Base-by-base conservation (phyloP, 2,329 filamentous ascomycete species). In the Fonsecaea pugnacius region DNA sequence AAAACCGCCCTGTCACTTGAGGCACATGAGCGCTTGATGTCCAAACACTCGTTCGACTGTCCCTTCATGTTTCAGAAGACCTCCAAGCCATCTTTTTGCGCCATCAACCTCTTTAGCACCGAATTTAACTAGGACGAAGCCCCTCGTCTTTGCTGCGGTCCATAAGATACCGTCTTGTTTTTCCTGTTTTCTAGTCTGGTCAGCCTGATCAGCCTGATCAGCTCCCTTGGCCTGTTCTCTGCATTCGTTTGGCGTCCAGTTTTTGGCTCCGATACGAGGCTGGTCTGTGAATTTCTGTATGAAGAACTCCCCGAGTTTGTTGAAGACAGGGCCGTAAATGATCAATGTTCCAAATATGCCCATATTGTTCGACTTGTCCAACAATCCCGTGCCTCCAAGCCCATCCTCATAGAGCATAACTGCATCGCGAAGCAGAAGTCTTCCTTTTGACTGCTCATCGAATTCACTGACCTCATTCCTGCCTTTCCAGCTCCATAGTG, bases 91-190 rank as follows among this genome's bases (percentile, higher is more conserved):
- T 53, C 85, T 79, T 69, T 91, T 86, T 3, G 89, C 92, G 30
- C 89, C 89, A 75, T 98, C 92, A 27, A 96, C 89, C 51, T 89
- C 89, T 60, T 83, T 84, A 1, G 93, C 91, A 1, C 91, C 92
- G 75, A 98, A 96, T 76, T 98, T 98, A 70, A 98, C 89, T 30
- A 97, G 84, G 3, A 95, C 89, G 73, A 94, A 96, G 3, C 91
- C 89, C 59, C 92, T 84, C 36, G 96, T 87, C 30, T 84, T 85
- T 14, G 92, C 91, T 12, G 90, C 91, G 30, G 92, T 93, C 91
- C 92, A 96, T 3, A 94, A 80, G 3, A 96, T 76, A 16, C 85
- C 85, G 55, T 84, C 80, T 9, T 77, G 73, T 66, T 78, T 83
- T 75, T 95, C 90, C 48, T 72, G 73, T 65, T 86, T 81, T 38